Conservation (phyloP, 306 rosid genomes). For the Glycine soja region DNA sequence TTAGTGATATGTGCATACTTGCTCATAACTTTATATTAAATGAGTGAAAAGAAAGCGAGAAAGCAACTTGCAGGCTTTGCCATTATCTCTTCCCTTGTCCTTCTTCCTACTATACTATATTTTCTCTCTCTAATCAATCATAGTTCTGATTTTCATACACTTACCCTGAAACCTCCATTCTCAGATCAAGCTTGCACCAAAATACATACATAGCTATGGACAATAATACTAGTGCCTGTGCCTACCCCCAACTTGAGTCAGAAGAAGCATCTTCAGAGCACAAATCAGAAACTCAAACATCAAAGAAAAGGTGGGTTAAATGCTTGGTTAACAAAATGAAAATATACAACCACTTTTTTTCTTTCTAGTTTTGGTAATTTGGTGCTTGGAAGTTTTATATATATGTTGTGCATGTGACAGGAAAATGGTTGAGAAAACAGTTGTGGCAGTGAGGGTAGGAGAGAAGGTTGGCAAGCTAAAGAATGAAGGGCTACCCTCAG, state of each 20-base stretch:
- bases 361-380: slow-evolving; percentile 33
- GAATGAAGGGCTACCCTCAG: slow-evolving; percentile 92
- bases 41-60: slow-evolving; percentile 57
- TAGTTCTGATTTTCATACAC: slow-evolving; percentile 48
- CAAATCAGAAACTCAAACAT: slow-evolving; percentile 58
- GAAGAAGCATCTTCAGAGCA: slow-evolving; percentile 52
- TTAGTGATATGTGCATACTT: slow-evolving; percentile 46
- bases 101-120: slow-evolving; percentile 27
- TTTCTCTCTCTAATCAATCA: slow-evolving; percentile 60
- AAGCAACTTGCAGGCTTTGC: slow-evolving; percentile 61
- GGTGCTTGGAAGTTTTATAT: slow-evolving; percentile 2
- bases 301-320: slow-evolving; percentile 62
- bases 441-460: slow-evolving; percentile 75
- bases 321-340: neutral
- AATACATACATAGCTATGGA: slow-evolving; percentile 46
- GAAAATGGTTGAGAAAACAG: slow-evolving; percentile 75
- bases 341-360: neutral
- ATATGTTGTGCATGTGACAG: slow-evolving; percentile 53
- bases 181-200: slow-evolving; percentile 26
- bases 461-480: slow-evolving; percentile 75
- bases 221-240: slow-evolving; percentile 38
- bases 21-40: slow-evolving; percentile 56
- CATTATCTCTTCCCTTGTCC: slow-evolving; percentile 43
- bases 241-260: slow-evolving; percentile 55
- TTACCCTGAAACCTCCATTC: slow-evolving; percentile 34